Evolutionary conservation across 2,329 filamentous ascomycete genomes (phyloP).

Genomic region (Chrysoporthe puriensis): DNA sequence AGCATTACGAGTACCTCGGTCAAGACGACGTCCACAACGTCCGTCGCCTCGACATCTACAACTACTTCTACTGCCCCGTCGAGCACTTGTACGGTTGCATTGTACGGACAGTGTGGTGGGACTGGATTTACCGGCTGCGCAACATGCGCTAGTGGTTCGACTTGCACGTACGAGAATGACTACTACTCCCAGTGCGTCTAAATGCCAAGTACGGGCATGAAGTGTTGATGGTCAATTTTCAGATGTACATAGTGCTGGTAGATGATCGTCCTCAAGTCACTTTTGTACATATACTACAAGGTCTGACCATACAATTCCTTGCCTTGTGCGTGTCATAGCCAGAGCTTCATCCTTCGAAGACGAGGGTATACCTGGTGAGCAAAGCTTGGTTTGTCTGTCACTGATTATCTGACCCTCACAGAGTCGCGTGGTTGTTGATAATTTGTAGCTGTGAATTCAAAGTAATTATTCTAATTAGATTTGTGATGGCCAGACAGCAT

Average conservation of each 20-base stretch:
- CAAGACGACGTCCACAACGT: slow-evolving; percentile 24
- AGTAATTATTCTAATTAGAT: no score
- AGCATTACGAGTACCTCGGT: slow-evolving; percentile 11
- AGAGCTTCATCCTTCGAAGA: neutral
- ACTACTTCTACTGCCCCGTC: slow-evolving; percentile 25
- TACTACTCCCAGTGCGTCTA: slow-evolving; percentile 43
- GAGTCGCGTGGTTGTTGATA: no score
- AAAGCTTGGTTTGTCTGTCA: no score
- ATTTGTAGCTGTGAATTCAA: no score
- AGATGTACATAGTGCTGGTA: neutral
- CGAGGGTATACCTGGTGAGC: no score
- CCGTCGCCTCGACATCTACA: slow-evolving; percentile 23
- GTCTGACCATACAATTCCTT: neutral
- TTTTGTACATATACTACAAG: neutral
- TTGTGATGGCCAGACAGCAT: neutral
- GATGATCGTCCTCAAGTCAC: neutral
- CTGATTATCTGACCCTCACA: no score
- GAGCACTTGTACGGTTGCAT: slow-evolving; percentile 30
- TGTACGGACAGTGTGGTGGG: slow-evolving; percentile 45
- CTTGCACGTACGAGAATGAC: slow-evolving; percentile 39
- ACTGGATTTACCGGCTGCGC: slow-evolving; percentile 41
- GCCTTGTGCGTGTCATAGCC: neutral
- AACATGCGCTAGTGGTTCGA: slow-evolving; percentile 38
- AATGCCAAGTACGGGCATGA: neutral
- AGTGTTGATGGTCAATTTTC: neutral